A percentile compares a stretch with the other conserved stretches of the same genome.
phyloP scores from a whole-genome alignment of 768 basidiomycete species.

The Boletus rufocinnamomeus region DNA sequence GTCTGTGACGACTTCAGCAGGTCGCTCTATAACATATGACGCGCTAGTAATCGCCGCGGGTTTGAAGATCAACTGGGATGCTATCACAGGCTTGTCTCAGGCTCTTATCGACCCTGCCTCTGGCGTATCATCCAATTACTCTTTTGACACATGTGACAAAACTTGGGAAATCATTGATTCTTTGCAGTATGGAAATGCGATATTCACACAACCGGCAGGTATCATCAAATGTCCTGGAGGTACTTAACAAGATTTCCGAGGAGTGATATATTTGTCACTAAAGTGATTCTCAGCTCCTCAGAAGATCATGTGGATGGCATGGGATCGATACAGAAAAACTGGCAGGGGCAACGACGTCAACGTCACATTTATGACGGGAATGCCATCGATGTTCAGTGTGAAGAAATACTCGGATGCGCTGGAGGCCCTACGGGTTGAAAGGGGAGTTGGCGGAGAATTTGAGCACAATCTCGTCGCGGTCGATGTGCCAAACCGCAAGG shows the following conservation, averaged over 20 bases:
- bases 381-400: slow-evolving; percentile 95
- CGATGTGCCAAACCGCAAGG: slow-evolving; percentile 67
- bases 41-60: slow-evolving; percentile 87
- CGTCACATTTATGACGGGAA: slow-evolving; percentile 83
- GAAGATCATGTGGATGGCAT: slow-evolving; percentile 98
- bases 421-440: slow-evolving; percentile 70
- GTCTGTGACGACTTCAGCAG: slow-evolving; percentile 69
- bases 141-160: slow-evolving; percentile 87
- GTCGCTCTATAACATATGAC: slow-evolving; percentile 77
- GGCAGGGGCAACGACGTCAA: slow-evolving; percentile 57
- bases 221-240: slow-evolving; percentile 94
- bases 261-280: slow-evolving; percentile 2
- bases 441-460: slow-evolving; percentile 81
- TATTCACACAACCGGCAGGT: slow-evolving; percentile 95
- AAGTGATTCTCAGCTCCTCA: slow-evolving; percentile 60
- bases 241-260: slow-evolving; percentile 28
- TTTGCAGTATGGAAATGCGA: slow-evolving; percentile 74
- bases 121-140: slow-evolving; percentile 91
- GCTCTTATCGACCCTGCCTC: slow-evolving; percentile 78
- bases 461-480: slow-evolving; percentile 80
- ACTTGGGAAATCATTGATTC: slow-evolving; percentile 81
- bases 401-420: slow-evolving; percentile 94
- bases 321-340: slow-evolving; percentile 74
- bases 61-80: slow-evolving; percentile 82
- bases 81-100: slow-evolving; percentile 67